Base-by-base conservation (phyloP, 129 eudicot genomes). In the Helichrysum umbraculigerum region DNA sequence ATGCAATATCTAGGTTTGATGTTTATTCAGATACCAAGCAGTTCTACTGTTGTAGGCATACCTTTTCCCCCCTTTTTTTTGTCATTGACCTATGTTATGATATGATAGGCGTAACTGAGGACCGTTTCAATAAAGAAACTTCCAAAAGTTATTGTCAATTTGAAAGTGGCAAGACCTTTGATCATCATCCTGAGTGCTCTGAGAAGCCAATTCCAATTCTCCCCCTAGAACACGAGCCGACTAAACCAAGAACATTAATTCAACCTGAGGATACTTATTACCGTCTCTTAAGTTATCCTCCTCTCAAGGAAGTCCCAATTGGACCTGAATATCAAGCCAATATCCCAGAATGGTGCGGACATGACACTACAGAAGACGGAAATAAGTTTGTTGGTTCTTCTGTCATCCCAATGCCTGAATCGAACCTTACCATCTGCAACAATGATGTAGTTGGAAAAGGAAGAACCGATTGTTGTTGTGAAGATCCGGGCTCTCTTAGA, bases 281-380 rank as follows among this genome's bases (percentile, higher is more conserved):
- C 16, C 66, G 11, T 77, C 84, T 82, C 34, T 51, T 84, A 78
- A 78, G 76, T 15, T 20, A 44, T 73, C 83, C 88, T 75, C 91
- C 93, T 44, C 68, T 75, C 58, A 87, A 83, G 51, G 63, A 61
- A 66, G 87, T 89, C 28, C 85, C 85, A 3, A 41, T 89, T 61
- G 96, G 96, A 41, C 76, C 69, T 14, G 83, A 85, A 41, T 77
- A 44, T 71, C 96, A 89, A 81, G 96, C 96, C 12, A 83, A 83
- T 29, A 20, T 89, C 62, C 96, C 96, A 16, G 85, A 80, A 41
- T 83, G 83, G 85, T 15, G 54, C 54, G 59, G 79, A 6, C 52
- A 74, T 70, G 61, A 37, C 52, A 1, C 56, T 62, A 32, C 21
- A 42, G n/a, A 25, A 2, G 64, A 11, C 10, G 83, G 73, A 20